Conservation (phyloP, 2,329 filamentous ascomycete genomes). For the Cercospora beticola region DNA sequence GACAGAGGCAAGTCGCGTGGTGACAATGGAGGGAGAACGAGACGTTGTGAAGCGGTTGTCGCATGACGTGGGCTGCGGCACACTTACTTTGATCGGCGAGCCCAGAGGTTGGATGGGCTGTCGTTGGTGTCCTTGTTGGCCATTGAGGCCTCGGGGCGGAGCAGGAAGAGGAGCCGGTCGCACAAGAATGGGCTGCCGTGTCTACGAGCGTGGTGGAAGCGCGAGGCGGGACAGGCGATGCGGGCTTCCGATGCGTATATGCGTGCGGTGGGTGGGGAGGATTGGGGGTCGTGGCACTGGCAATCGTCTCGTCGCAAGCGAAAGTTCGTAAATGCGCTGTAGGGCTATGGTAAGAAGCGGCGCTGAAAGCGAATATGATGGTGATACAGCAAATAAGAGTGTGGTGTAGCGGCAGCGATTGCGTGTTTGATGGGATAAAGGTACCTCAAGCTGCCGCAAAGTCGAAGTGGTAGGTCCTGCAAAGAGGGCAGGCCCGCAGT, state of each 20-base stretch:
- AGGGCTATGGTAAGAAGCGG: neutral
- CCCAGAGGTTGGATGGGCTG: constrained; percentile 59
- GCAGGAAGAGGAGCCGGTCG: neutral
- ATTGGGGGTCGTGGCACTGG: neutral
- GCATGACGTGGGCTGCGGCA: neutral
- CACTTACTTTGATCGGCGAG: constrained; percentile 76
- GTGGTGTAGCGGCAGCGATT: neutral
- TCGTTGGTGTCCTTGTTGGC: constrained; percentile 37
- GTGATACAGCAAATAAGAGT: neutral
- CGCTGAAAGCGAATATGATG: neutral
- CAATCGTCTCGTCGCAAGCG: neutral
- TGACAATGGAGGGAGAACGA: neutral
- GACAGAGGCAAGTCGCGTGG: neutral
- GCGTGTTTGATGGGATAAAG: neutral
- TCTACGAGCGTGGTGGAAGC: constrained; percentile 8
- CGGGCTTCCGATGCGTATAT: neutral
- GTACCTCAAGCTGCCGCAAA: neutral
- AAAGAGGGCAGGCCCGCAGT: constrained; percentile 1
- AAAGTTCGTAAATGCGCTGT: neutral
- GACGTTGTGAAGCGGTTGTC: neutral
- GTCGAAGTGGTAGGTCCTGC: neutral
- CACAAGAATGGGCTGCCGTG: neutral
- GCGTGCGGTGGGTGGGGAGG: constrained; percentile 11
- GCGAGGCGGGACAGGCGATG: constrained; percentile 8
- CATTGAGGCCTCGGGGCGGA: constrained; percentile 27